Evolutionary conservation across 305 asterid species (phyloP).

Genomic region (Fraxinus angustifolia): DNA sequence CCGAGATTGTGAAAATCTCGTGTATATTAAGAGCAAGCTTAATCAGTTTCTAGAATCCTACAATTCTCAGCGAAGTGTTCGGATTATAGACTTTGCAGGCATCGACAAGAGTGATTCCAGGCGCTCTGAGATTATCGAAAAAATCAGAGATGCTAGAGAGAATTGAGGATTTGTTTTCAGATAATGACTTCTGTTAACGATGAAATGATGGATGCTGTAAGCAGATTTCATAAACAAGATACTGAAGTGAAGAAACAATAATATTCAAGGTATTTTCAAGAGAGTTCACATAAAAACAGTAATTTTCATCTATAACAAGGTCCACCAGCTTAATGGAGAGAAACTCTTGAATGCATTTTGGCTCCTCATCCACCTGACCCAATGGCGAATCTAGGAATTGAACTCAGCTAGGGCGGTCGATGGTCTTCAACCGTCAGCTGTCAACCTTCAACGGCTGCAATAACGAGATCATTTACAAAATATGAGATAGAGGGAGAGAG

Average conservation of each 20-base stretch:
- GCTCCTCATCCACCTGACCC: conserved; percentile 30
- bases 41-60: too few species aligned
- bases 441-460: too few species aligned
- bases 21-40: too few species aligned
- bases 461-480: too few species aligned
- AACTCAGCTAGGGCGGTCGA: too few species aligned
- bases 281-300: conserved; percentile 23
- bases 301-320: conserved; percentile 29
- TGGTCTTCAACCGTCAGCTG: too few species aligned
- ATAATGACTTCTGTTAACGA: conserved; percentile 15
- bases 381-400: too few species aligned
- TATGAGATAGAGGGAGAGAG: too few species aligned
- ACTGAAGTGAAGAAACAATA: conserved; percentile 32
- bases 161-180: conserved; percentile 41
- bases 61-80: conserved; percentile 21
- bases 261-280: conserved; percentile 33
- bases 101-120: not conserved
- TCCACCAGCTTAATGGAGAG: conserved; percentile 35
- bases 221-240: conserved; percentile 33
- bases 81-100: conserved; percentile 37
- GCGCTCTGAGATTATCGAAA: conserved; percentile 20
- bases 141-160: conserved; percentile 26
- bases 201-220: conserved; percentile 17
- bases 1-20: too few species aligned
- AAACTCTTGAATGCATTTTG: conserved; percentile 22